phyloP scores from a whole-genome alignment of 179 eudicot genomes.

The Actinidia polygama region DNA sequence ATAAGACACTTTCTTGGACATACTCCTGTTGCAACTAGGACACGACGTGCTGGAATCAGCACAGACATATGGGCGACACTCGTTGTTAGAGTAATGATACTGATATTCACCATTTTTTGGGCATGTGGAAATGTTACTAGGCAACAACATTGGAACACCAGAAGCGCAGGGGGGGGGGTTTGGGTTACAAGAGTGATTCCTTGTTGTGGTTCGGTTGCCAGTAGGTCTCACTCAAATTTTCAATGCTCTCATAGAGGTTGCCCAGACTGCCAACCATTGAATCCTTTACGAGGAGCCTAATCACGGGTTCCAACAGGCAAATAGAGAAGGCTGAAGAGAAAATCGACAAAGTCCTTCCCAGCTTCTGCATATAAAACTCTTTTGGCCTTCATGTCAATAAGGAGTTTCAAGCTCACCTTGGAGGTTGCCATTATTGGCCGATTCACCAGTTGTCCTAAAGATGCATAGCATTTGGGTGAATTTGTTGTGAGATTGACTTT shows the following conservation, averaged over 20 bases:
- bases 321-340: background rate
- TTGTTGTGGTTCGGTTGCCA: background rate
- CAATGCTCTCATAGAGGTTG: background rate
- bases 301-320: background rate
- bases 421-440: conserved; percentile 5
- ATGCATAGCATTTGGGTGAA: too few species aligned
- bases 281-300: background rate
- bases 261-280: background rate
- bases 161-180: background rate
- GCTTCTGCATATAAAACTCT: background rate
- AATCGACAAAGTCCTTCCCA: conserved; percentile 2
- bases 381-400: background rate
- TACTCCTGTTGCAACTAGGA: fast-evolving
- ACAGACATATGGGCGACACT: background rate
- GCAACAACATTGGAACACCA: background rate
- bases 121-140: too few species aligned
- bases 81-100: background rate
- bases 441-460: too few species aligned
- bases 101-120: background rate
- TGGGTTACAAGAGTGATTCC: background rate
- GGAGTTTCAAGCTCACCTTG: conserved; percentile 13
- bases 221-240: background rate
- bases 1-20: background rate
- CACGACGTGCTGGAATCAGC: background rate
- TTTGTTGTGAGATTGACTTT: too few species aligned